Evolutionary conservation across 441 rosid genomes (phyloP).

Genomic region (Syzygium syzygioides): DNA sequence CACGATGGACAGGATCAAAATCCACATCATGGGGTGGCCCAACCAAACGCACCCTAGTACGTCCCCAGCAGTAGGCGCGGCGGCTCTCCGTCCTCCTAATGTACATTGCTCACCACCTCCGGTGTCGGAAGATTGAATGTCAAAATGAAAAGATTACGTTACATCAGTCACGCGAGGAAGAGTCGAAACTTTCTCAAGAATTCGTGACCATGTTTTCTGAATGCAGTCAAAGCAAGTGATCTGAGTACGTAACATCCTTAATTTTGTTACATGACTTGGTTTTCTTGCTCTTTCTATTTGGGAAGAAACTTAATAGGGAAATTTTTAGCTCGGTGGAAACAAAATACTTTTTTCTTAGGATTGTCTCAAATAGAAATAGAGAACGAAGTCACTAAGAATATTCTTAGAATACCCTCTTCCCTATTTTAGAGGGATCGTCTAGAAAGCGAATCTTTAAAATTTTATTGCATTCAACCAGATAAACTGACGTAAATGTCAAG

Average conservation of each 20-base stretch:
- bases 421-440: background rate
- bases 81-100: background rate
- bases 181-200: background rate
- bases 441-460: no score
- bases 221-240: background rate
- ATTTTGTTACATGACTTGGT: background rate
- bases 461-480: background rate
- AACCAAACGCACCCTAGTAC: conserved; percentile 1
- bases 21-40: conserved; percentile 45
- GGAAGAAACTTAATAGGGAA: background rate
- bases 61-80: background rate
- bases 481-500: background rate
- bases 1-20: conserved; percentile 13
- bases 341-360: no score
- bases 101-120: no score
- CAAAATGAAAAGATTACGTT: background rate
- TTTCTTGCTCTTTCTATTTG: background rate
- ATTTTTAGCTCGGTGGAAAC: no score
- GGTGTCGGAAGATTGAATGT: background rate
- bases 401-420: no score
- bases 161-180: background rate
- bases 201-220: background rate
- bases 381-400: no score
- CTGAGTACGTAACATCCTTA: background rate
- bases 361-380: no score